A percentile compares a stretch with the other conserved stretches of the same genome.
Evolutionary conservation across 495 filamentous ascomycete species (phyloP).

Genomic region (Baudoinia panamericana): DNA sequence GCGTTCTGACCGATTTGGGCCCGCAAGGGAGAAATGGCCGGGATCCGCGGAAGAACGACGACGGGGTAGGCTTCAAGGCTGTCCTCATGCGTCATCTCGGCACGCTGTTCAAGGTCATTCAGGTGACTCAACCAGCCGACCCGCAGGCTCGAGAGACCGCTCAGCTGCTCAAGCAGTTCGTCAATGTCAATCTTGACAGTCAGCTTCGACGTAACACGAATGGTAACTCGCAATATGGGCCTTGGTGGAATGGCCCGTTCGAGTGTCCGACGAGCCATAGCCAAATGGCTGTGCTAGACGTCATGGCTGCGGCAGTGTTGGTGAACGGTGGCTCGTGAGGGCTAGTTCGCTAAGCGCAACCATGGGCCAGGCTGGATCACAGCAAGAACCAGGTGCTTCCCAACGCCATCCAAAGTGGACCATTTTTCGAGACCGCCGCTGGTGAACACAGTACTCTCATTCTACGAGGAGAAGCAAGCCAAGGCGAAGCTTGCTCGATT

Average conservation of each 20-base stretch:
- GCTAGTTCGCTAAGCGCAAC: too few relatives aligned
- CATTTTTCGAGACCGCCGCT: too few relatives aligned
- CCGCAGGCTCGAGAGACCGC: constrained; percentile 2
- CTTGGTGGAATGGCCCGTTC: constrained; percentile 19
- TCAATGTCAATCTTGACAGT: constrained; percentile 12
- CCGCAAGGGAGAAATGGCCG: constrained; percentile 7
- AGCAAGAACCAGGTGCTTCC: too few relatives aligned
- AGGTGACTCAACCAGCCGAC: background rate
- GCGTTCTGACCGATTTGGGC: constrained; percentile 15
- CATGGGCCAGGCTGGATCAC: too few relatives aligned
- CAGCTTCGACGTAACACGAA: constrained; percentile 12
- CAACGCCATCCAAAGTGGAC: too few relatives aligned
- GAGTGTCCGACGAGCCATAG: constrained; percentile 15
- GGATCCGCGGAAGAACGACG: constrained; percentile 10
- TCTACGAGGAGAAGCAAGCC: too few relatives aligned
- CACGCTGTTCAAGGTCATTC: constrained; percentile 11
- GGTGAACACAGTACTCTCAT: too few relatives aligned
- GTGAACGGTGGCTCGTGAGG: too few relatives aligned
- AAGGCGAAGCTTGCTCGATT: too few relatives aligned
- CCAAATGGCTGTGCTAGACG: constrained; percentile 16
- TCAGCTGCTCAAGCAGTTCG: constrained; percentile 8
- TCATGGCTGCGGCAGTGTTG: constrained; percentile 14
- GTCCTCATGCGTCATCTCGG: constrained; percentile 15
- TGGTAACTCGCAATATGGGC: constrained; percentile 17
- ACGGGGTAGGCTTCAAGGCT: constrained; percentile 16